A percentile compares a stretch with the other conserved stretches of the same genome.
Conservation (phyloP, 2,329 filamentous ascomycete species). For the Pseudogymnoascus destructans region DNA sequence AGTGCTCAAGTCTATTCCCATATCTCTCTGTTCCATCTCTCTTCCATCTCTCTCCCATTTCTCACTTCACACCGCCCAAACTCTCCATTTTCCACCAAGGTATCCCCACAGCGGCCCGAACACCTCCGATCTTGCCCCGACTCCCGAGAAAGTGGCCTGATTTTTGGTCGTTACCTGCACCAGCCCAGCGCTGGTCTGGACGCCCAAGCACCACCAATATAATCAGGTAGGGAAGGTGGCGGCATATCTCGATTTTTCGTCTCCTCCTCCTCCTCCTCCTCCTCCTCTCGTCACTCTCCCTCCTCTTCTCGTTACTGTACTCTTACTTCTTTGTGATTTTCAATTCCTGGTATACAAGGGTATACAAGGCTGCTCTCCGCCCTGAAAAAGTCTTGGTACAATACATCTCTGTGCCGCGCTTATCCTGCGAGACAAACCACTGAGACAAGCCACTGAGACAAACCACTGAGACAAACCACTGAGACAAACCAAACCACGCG, state of each 20-base stretch:
- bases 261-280: background rate
- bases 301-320: background rate
- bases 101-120: background rate
- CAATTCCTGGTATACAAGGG: background rate
- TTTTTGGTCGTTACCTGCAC: background rate
- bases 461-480: background rate
- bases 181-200: background rate
- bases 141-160: slow-evolving; percentile 8
- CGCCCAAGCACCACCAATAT: background rate
- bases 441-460: background rate
- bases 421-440: background rate
- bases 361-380: background rate
- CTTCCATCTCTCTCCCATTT: background rate
- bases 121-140: background rate
- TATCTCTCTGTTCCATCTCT: background rate
- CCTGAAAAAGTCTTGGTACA: background rate
- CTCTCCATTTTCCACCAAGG: background rate
- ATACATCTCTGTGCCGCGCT: background rate
- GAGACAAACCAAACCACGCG: background rate
- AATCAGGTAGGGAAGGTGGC: background rate
- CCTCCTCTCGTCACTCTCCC: background rate
- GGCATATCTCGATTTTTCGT: background rate
- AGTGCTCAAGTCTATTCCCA: background rate
- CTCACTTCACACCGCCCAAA: background rate
- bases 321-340: background rate